Base-by-base conservation (phyloP, 176 grass and related monocot species). In the Musa itinerans region DNA sequence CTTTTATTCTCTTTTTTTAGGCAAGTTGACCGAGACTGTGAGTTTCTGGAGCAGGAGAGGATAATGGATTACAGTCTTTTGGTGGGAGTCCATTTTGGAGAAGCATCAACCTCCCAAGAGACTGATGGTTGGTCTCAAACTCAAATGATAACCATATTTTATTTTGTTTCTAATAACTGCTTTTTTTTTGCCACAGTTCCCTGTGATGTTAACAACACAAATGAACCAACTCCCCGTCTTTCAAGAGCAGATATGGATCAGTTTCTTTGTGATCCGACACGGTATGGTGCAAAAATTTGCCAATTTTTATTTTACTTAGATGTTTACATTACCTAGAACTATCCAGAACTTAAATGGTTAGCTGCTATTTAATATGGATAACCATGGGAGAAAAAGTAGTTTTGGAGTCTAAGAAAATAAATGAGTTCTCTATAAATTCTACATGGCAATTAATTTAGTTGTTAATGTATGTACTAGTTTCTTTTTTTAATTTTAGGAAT, bases 31-130 rank as follows among this genome's bases (percentile, higher is more conserved):
- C 83, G 78, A 86, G 89, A 96, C 83, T 92, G 86, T 54, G 89
- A 92, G 56, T 67, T 96, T 66, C 78, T 96, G 58, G 92, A 96
- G 83, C 89, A 96, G 66, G 92, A 96, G 67, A 91, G 92, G 78
- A 96, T 96, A 48, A 96, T 92, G 92, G 92, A 96, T 75, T 96
- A 96, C 50, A 96, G 92, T 84, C 87, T 96, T 61, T 75, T 96
- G 56, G 92, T 96, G 34, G 92, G 92, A 43, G 71, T 96, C 79
- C 89, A 96, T 77, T 96, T 92, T 82, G 85, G 83, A 78, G 90
- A 93, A 63, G 65, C 25, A 79, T 80, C 21, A 2, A 2, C 22
- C 10, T 13, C 71, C 21, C 21, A 73, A 13, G 71, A 73, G 24
- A 26, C 71, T 16, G 52, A 57, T 51, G 72, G 72, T 74, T 54